Conservation (phyloP, 2,329 filamentous ascomycete species). For the Fusarium anguioides region DNA sequence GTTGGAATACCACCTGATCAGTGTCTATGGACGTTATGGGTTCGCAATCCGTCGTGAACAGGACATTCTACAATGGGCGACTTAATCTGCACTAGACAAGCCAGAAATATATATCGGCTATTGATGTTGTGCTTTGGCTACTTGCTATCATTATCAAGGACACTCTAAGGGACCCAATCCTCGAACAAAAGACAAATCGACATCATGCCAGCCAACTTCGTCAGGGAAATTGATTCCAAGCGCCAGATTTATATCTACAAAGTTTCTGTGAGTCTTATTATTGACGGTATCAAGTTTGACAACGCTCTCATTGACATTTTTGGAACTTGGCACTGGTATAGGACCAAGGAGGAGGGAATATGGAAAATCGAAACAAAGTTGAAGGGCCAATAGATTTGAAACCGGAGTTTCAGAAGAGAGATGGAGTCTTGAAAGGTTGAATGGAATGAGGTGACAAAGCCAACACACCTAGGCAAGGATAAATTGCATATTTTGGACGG, state of each 20-base stretch:
- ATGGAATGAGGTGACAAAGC: no score
- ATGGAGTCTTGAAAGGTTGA: not conserved
- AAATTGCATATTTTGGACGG: no score
- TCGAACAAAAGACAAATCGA: not conserved
- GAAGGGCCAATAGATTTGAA: not conserved
- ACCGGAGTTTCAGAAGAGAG: not conserved
- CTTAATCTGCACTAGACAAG: no score
- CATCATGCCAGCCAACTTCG: not conserved
- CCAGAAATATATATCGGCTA: no score
- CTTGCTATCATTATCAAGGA: not conserved
- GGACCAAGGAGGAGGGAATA: no score
- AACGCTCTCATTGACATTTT: not conserved
- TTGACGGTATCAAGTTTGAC: not conserved
- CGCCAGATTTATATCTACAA: not conserved
- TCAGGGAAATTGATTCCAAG: no score
- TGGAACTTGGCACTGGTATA: not conserved
- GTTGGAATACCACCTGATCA: no score
- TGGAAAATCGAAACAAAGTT: slow-evolving; percentile 2
- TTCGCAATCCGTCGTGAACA: no score
- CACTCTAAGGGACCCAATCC: no score
- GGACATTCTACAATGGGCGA: no score
- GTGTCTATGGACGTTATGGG: no score
- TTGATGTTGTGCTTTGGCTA: not conserved
- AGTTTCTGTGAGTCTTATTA: not conserved
- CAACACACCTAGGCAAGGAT: no score